Evolutionary conservation across 2,329 filamentous ascomycete species (phyloP), one percentile per base, ranked within the genome.

Genomic region (Curvularia spicifera): DNA sequence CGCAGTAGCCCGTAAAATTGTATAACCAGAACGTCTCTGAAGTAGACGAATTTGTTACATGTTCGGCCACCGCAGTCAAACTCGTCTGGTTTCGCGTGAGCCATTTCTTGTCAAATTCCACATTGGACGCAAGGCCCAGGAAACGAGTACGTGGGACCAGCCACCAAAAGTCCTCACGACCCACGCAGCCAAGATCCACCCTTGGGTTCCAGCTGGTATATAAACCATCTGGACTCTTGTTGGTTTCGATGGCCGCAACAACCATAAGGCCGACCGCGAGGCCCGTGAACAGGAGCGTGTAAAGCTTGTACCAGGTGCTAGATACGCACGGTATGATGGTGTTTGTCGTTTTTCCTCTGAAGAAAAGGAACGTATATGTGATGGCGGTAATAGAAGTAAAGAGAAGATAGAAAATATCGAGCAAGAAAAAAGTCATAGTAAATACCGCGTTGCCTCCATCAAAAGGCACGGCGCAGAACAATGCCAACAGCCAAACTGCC

Each of bases 311-410:
- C 60, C 62, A 63, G 12, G 31, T 47, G 18, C 33, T 58, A 0
- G 57, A 58, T 26, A 63, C 45, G 26, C 59, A 61, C 9, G 62
- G 62, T 3, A 65, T 33, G 13, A 66, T 50, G 3, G 57, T 61
- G 22, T 56, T 61, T 13, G 57, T 61, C 3, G 56, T 65, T 26
- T 56, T 52, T 2, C 51, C 60, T 18, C 45, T 45, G 15, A 58
- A 29, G 5, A 61, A 61, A 22, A 57, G 55, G 24, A 57, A 42
- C 4, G 46, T 37, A 29, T 59, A 60, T 4, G 60, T 15, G 2
- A 31, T 9, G 44, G 26, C 44, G 4, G 44, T 46, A 5, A 29
- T 8, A 13, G 44, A 31, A 13, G 44, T 13, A 12, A 46, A 46
- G 9, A 46, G 9, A 10, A 46, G 15, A 29, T 31, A 46, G 18